Evolutionary conservation across 345 rosid genomes (phyloP).

Genomic region (Salix udensis): DNA sequence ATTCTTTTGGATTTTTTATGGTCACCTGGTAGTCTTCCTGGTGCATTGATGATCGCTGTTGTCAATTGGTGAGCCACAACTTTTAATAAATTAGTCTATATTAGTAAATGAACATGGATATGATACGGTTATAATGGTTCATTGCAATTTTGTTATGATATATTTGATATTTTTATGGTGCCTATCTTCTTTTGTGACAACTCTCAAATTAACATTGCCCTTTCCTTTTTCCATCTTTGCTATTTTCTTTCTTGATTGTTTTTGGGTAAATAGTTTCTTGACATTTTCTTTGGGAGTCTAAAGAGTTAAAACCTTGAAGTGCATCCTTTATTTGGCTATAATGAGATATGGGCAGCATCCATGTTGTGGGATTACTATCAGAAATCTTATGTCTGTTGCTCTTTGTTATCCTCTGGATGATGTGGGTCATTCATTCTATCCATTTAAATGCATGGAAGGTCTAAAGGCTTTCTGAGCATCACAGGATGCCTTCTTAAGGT

Average conservation of each 20-base stretch:
- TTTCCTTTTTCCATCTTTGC: too few relatives aligned
- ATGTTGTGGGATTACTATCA: neutral
- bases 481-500: too few relatives aligned
- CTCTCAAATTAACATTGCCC: neutral
- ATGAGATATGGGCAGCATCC: neutral
- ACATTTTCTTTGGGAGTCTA: neutral
- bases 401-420: too few relatives aligned
- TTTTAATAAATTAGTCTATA: conserved; percentile 1
- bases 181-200: too few relatives aligned
- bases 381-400: too few relatives aligned
- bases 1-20: conserved; percentile 58
- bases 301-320: neutral
- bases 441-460: too few relatives aligned
- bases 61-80: conserved; percentile 72
- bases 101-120: neutral
- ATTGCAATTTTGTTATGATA: too few relatives aligned
- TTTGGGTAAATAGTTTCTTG: neutral
- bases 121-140: neutral
- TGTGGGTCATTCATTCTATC: too few relatives aligned
- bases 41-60: conserved; percentile 57
- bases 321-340: neutral
- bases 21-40: conserved; percentile 57
- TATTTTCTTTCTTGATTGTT: neutral
- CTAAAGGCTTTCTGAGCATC: too few relatives aligned
- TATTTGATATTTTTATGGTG: too few relatives aligned